Percentiles rank a stretch among this genome's conserved stretches.
Conservation (phyloP, 768 basidiomycete species). For the Termitomyces eurrhizus region DNA sequence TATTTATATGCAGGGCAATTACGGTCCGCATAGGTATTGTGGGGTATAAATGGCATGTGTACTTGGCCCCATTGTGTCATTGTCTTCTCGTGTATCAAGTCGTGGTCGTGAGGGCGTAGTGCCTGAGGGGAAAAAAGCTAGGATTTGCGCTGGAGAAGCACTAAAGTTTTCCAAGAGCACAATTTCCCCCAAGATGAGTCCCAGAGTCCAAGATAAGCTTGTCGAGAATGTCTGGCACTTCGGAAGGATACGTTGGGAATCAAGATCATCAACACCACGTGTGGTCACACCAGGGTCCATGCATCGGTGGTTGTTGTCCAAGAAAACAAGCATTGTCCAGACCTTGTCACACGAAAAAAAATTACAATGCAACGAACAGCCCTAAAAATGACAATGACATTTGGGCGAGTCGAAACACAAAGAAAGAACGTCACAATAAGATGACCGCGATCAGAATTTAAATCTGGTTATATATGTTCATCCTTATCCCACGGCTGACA, state of each 20-base stretch:
- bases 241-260: not conserved
- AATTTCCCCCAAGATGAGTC: too few relatives aligned
- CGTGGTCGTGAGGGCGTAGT: not conserved
- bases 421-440: not conserved
- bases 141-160: not conserved
- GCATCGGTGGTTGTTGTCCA: not conserved
- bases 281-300: not conserved
- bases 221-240: not conserved
- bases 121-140: not conserved
- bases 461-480: not conserved
- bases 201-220: not conserved
- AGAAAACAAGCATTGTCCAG: not conserved
- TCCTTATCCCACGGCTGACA: not conserved
- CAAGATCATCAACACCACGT: not conserved
- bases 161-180: not conserved
- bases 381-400: slow-evolving; percentile 1
- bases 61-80: slow-evolving; percentile 8
- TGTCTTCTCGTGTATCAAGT: slow-evolving; percentile 8
- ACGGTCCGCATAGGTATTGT: not conserved
- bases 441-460: not conserved
- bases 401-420: not conserved
- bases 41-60: slow-evolving; percentile 9
- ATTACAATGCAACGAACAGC: not conserved
- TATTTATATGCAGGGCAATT: slow-evolving; percentile 1
- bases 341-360: not conserved